Conservation (phyloP, 495 filamentous ascomycete species). For the Achaetomiella virescens region DNA sequence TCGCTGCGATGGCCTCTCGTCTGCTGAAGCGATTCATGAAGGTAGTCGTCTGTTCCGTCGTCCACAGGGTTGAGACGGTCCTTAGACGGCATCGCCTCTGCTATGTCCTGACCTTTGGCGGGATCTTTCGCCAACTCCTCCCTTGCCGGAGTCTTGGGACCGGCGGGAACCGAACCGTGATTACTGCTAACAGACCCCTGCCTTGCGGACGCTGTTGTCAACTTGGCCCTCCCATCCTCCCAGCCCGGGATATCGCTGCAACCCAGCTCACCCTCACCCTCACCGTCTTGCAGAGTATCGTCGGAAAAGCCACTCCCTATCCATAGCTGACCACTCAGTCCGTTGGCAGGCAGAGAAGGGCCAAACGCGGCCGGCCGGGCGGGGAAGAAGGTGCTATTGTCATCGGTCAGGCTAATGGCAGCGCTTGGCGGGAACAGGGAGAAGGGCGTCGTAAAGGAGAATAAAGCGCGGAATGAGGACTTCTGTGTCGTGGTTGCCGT, state of each 20-base stretch:
- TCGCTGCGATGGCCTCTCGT: constrained; percentile 28
- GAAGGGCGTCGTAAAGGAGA: constrained; percentile 47
- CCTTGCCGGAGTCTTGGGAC: constrained; percentile 14
- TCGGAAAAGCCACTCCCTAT: constrained; percentile 85
- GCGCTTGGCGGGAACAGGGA: constrained; percentile 91
- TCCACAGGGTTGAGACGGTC: constrained; percentile 32
- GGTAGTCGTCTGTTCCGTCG: constrained; percentile 89
- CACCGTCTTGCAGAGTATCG: constrained; percentile 55
- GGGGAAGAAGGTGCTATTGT: constrained; percentile 94
- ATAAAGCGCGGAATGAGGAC: constrained; percentile 35
- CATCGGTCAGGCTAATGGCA: constrained; percentile 91
- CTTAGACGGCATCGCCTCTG: constrained; percentile 18
- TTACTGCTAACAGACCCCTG: constrained; percentile 21
- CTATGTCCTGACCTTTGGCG: constrained; percentile 20
- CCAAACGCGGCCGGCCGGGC: constrained; percentile 93
- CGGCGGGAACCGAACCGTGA: constrained; percentile 1
- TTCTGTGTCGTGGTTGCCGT: constrained; percentile 24
- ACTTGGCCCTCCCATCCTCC: constrained; percentile 46
- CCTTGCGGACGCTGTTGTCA: constrained; percentile 17
- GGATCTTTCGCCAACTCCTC: constrained; percentile 19
- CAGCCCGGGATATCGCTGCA: constrained; percentile 97
- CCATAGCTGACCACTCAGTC: constrained; percentile 82
- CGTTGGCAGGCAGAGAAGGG: constrained; percentile 64
- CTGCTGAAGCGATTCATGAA: constrained; percentile 59
- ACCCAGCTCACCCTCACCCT: constrained; percentile 80